These are phyloP conservation scores for Dioscorea zingiberensis DNA, from an alignment of 106 monocot species.

Conservation along the genomic window DNA sequence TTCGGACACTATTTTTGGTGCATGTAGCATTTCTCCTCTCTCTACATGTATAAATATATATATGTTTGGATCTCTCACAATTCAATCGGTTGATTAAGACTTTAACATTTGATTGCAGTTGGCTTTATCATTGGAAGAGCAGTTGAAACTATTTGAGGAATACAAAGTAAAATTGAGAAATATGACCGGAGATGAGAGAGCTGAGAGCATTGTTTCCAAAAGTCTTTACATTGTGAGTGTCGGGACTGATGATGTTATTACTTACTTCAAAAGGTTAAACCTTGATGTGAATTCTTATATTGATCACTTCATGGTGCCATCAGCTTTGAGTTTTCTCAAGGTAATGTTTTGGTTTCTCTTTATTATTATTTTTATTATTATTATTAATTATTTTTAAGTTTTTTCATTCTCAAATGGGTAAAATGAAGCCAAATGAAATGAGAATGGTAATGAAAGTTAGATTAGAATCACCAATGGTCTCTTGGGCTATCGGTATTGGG, in stretches of 20 bases:
- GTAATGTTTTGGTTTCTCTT: too few relatives aligned
- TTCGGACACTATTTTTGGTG: too few relatives aligned
- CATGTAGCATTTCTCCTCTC: too few relatives aligned
- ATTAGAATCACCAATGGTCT: too few relatives aligned
- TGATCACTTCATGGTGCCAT: slow-evolving; percentile 1
- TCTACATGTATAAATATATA: too few relatives aligned
- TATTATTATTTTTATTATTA: too few relatives aligned
- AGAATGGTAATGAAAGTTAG: not conserved
- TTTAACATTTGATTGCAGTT: slow-evolving; percentile 1
- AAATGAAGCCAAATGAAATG: too few relatives aligned
- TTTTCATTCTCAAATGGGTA: too few relatives aligned
- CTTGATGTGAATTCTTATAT: slow-evolving; percentile 12
- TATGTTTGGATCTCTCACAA: not conserved
- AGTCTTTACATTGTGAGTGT: not conserved
- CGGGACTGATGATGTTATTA: slow-evolving; percentile 14
- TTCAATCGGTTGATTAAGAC: not conserved
- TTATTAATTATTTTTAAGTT: too few relatives aligned
- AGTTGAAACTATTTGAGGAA: slow-evolving; percentile 6
- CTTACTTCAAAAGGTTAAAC: not conserved
- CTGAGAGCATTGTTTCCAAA: not conserved
- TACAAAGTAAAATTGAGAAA: not conserved
- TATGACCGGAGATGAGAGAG: not conserved
- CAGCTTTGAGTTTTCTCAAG: slow-evolving; percentile 13
- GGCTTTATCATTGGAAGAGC: slow-evolving; percentile 11
- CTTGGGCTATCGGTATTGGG: too few relatives aligned